Base-by-base conservation (phyloP, 441 rosid genomes). In the Syzygium syzygioides region DNA sequence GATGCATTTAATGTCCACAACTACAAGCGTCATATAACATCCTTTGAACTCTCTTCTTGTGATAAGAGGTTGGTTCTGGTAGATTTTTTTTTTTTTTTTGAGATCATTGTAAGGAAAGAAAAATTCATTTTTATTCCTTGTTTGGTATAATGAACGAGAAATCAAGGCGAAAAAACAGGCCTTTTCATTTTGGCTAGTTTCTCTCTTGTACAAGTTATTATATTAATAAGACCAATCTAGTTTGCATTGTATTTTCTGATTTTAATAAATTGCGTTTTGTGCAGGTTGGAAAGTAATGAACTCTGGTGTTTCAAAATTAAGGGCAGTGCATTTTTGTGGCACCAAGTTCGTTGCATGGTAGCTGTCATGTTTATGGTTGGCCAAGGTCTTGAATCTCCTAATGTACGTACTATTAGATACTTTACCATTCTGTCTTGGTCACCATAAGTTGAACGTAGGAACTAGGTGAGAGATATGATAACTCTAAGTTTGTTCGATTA, bases 271-370 rank as follows among this genome's bases (percentile, higher is more conserved):
- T 57, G 80, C 28, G 55, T 88, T 86, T 62, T 88, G 85, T 88
- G 89, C 94, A 98, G 99, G 89, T 93, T 89, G 80, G 94, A 93
- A 87, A 98, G 94, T 88, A 91, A 86, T 90, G 94, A 94, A 93
- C 95, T 98, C 62, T 95, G 90, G 90, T 94, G 90, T 66, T 93
- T 96, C 89, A 94, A 93, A 92, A 91, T 98, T 89, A 94, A 90
- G 91, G 99, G 99, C 87, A 96, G 96, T 90, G 98, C 99, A 87
- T 98, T 98, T 91, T 91, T 96, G 86, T 96, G 98, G 98, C 99
- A 98, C 91, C 99, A 98, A 89, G 94, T 98, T 88, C 96, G 99
- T 56, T 95, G 97, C 93, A 96, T 98, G 94, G 98, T 96, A 87
- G 94, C 97, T 55, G 97, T 98, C 88, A 94, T 98, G 84, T 96